Percentiles rank a stretch among this genome's conserved stretches.
phyloP scores from a whole-genome alignment of 1,284 basidiomycete genomes.

The Ganoderma multipileum region DNA sequence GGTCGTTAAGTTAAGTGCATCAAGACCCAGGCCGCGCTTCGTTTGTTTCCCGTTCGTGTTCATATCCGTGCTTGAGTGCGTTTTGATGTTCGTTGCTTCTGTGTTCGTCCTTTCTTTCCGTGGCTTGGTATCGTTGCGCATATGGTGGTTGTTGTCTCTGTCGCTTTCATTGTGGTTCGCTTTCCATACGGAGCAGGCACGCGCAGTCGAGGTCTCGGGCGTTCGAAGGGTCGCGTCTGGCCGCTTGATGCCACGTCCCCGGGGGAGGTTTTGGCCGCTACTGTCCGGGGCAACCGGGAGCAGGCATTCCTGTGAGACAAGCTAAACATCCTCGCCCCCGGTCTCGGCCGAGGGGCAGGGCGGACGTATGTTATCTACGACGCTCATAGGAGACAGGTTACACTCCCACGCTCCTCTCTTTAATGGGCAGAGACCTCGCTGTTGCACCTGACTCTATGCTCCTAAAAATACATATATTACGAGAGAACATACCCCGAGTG shows the following conservation, averaged over 20 bases:
- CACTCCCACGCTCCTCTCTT: conserved; percentile 30
- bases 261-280: conserved; percentile 29
- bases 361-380: conserved; percentile 31
- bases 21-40: neutral
- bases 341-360: conserved; percentile 20
- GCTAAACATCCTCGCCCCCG: conserved; percentile 18
- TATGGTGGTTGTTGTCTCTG: neutral
- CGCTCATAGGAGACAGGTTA: conserved; percentile 30
- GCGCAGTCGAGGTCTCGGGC: conserved; percentile 25
- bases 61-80: neutral
- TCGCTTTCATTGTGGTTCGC: neutral
- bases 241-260: conserved; percentile 12
- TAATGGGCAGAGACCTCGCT: conserved; percentile 21
- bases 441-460: conserved; percentile 12
- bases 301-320: conserved; percentile 23
- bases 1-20: neutral
- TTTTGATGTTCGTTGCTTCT: neutral
- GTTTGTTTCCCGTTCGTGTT: neutral
- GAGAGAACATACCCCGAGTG: neutral
- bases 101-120: neutral
- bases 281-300: conserved; percentile 28
- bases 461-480: conserved; percentile 4
- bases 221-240: conserved; percentile 18
- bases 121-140: neutral
- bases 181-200: conserved; percentile 16